Evolutionary conservation across 2,329 filamentous ascomycete genomes (phyloP).

Genomic region (Cercospora beticola): DNA sequence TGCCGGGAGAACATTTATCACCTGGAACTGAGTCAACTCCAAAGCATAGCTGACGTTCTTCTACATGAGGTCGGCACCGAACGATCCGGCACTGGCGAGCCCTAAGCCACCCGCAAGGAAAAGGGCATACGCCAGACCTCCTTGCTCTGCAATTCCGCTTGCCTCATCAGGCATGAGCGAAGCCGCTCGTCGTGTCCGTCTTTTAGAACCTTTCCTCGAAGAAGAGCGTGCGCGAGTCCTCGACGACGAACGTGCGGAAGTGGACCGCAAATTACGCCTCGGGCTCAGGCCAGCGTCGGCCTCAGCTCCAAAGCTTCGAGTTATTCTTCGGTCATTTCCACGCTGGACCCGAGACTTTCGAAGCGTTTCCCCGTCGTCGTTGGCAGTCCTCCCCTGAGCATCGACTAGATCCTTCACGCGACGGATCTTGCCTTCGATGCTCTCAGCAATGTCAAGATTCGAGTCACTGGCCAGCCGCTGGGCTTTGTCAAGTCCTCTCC

Average conservation of each 20-base stretch:
- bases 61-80: constrained; percentile 39
- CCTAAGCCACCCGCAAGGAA: constrained; percentile 1
- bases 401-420: constrained; percentile 1
- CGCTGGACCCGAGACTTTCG: background rate
- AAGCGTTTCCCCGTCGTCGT: background rate
- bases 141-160: background rate
- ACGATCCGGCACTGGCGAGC: background rate
- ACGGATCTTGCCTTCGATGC: background rate
- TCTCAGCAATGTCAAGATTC: background rate
- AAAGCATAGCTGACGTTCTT: background rate
- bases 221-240: background rate
- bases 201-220: background rate
- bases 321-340: background rate
- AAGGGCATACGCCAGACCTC: constrained; percentile 3
- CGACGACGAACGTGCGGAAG: background rate
- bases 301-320: constrained; percentile 1
- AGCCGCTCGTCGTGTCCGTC: background rate
- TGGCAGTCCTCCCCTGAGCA: background rate
- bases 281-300: background rate
- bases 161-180: background rate
- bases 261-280: background rate
- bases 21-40: background rate
- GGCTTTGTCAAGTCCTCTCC: background rate
- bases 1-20: background rate
- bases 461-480: background rate